Evolutionary conservation across 176 grass and related monocot species (phyloP).

Genomic region (Avena insularis): DNA sequence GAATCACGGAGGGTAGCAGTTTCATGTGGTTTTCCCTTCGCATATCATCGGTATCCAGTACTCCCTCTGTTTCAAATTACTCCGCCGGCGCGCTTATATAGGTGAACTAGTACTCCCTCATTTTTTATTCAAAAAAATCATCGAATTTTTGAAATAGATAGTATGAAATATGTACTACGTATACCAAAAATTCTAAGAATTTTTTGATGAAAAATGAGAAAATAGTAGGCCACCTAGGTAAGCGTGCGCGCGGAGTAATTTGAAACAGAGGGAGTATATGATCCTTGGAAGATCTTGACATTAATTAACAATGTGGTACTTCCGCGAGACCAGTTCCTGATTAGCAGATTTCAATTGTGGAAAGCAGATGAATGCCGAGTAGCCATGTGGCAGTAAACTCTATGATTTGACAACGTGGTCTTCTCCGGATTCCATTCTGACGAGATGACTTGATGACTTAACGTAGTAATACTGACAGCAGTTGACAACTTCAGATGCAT

Average conservation of each 20-base stretch:
- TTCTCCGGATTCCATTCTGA: conserved; percentile 34
- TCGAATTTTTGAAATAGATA: no score
- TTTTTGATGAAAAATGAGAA: no score
- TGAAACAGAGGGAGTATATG: no score
- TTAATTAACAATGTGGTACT: not conserved
- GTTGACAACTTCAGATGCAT: conserved; percentile 39
- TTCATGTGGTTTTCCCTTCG: conserved; percentile 15
- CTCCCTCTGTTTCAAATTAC: no score
- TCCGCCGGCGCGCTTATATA: no score
- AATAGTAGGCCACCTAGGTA: no score
- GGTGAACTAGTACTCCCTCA: no score
- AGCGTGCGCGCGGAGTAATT: no score
- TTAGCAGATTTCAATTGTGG: conserved; percentile 22
- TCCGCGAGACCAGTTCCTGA: not conserved
- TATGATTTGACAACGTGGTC: not conserved
- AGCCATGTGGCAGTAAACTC: conserved; percentile 31
- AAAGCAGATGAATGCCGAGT: conserved; percentile 10
- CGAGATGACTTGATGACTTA: conserved; percentile 13
- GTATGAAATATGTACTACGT: no score
- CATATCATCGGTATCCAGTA: not conserved
- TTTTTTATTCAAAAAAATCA: no score
- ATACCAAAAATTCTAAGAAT: no score
- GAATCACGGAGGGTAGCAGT: conserved; percentile 13
- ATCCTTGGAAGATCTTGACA: conserved; percentile 11
- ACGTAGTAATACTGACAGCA: not conserved